Percentiles rank a stretch among this genome's conserved stretches.
Evolutionary conservation across 495 filamentous ascomycete genomes (phyloP).

Genomic region (Glonium stellatum): DNA sequence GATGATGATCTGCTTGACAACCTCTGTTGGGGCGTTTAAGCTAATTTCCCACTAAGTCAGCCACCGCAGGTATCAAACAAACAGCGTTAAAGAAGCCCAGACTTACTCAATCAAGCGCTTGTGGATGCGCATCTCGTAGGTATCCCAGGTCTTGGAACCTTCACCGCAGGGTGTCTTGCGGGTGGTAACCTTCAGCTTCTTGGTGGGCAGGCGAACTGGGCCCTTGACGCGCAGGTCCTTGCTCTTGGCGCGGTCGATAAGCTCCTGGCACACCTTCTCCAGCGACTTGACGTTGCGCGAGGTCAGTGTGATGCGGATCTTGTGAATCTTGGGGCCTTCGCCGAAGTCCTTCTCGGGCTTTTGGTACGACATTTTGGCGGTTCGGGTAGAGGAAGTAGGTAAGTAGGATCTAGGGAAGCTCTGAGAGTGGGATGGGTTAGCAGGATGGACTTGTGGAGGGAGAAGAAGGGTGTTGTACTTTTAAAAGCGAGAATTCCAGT

Average conservation of each 20-base stretch:
- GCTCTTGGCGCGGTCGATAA: conserved; percentile 96
- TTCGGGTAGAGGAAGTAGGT: conserved; percentile 1
- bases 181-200: conserved; percentile 92
- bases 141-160: conserved; percentile 99
- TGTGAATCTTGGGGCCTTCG: conserved; percentile 89
- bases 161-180: conserved; percentile 97
- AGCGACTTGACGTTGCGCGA: conserved; percentile 66
- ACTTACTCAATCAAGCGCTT: conserved; percentile 79
- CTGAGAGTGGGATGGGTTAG: not conserved
- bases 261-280: conserved; percentile 97
- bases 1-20: conserved; percentile 99
- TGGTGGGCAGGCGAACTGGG: conserved; percentile 97
- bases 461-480: not conserved
- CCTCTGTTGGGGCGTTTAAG: conserved; percentile 94
- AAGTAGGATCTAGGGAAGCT: not conserved
- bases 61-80: not conserved
- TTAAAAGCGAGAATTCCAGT: conserved; percentile 38
- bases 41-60: conserved; percentile 38
- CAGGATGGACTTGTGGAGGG: not conserved
- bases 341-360: conserved; percentile 93
- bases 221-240: conserved; percentile 99
- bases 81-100: conserved; percentile 48
- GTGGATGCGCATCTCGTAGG: conserved; percentile 98
- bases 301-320: conserved; percentile 89
- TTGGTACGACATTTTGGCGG: conserved; percentile 34